Evolutionary conservation across 345 rosid genomes (phyloP), one percentile per base, ranked within the genome.

Genomic region (Salix viminalis): DNA sequence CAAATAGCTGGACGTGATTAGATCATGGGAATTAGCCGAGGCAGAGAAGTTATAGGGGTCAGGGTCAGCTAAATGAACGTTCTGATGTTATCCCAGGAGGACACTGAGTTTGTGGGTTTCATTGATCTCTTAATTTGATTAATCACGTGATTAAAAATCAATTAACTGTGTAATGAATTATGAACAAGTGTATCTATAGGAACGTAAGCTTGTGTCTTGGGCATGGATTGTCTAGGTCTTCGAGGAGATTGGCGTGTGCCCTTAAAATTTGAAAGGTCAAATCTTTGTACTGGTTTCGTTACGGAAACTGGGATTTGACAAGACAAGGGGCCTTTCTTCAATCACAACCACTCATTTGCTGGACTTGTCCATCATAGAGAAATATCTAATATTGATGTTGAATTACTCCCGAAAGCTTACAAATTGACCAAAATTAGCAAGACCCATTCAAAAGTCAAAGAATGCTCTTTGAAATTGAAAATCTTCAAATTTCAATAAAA

Each of bases 11-110:
- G 23, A 24, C 6, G 39, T 52, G n/a, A 52, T 75, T 54, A 42
- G 44, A 65, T 44, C 7, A 41, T 23, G 15, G 62, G 21, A 23
- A 14, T 19, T 13, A 36, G 23, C 52, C 58, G 60, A 19, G 14
- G 30, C 69, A 21, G 10, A 67, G 78, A 67, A 54, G 71, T 42
- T 77, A 12, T 77, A 70, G 75, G 73, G 36, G 26, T 36, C 37
- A 5, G 74, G 54, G 68, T 76, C 74, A 19, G 48, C 68, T 60
- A 56, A 21, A 69, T 39, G 21, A 56, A 68, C 58, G 74, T 23
- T 44, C 41, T 60, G 28, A 6, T 44, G 64, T 41, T 62, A 24
- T 41, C 44, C 46, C 23, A 4, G 19, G 10, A 61, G 54, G 61
- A 46, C 26, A 44, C n/a, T n/a, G n/a, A n/a, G n/a, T n/a, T n/a